Evolutionary conservation across 208 protist species (phyloP).

Genomic region (Leptomonas pyrrhocoris): DNA sequence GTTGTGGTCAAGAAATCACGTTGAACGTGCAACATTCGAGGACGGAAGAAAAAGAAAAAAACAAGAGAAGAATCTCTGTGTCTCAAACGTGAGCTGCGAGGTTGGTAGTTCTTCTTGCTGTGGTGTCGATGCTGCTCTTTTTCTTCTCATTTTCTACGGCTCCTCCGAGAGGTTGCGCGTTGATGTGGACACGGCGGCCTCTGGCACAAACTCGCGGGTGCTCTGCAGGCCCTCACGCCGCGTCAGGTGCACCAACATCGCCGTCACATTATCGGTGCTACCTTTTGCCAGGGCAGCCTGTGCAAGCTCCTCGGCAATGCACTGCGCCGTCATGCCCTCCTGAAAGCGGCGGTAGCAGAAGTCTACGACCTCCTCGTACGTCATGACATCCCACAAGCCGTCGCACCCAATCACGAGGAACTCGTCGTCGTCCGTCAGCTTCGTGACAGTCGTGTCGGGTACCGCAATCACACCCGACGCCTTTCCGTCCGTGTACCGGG

Average conservation of each 20-base stretch:
- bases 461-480: constrained; percentile 80
- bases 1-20: no score
- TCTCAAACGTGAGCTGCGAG: not conserved
- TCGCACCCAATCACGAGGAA: constrained; percentile 94
- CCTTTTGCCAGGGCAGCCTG: constrained; percentile 82
- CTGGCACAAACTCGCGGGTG: constrained; percentile 41
- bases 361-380: constrained; percentile 87
- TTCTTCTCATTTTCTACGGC: constrained; percentile 10
- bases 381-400: constrained; percentile 95
- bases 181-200: constrained; percentile 56
- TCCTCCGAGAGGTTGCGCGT: constrained; percentile 46
- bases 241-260: constrained; percentile 67
- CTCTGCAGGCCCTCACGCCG: constrained; percentile 30
- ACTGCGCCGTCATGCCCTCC: constrained; percentile 52
- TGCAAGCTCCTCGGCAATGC: constrained; percentile 59
- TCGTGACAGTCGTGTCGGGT: constrained; percentile 64
- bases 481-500: constrained; percentile 82
- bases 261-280: constrained; percentile 91
- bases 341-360: constrained; percentile 75
- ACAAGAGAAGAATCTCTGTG: not conserved
- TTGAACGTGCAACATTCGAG: no score
- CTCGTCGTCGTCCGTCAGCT: constrained; percentile 82
- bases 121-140: not conserved
- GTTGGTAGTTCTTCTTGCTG: no score
- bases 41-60: not conserved